Evolutionary conservation across 164 flowering plant species (phyloP).

Genomic region (Paratinospora sagittata): DNA sequence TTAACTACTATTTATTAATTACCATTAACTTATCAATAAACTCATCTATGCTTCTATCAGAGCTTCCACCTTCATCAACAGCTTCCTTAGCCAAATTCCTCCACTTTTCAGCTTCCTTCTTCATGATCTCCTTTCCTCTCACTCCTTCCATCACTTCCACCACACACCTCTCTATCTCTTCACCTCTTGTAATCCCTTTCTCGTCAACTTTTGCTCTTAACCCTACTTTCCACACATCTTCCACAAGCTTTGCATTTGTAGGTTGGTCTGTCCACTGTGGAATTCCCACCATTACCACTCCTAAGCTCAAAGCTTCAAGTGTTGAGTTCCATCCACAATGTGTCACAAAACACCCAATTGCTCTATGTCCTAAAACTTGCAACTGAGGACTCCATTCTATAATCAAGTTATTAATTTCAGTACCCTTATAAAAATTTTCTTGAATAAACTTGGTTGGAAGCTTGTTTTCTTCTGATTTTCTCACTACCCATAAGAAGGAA

Average conservation of each 20-base stretch:
- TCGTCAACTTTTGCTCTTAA: slow-evolving; percentile 20
- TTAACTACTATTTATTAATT: no score
- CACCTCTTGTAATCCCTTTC: slow-evolving; percentile 19
- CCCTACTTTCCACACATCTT: slow-evolving; percentile 43
- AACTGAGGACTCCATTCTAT: slow-evolving; percentile 40
- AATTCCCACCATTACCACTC: no score
- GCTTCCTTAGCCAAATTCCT: slow-evolving; percentile 24
- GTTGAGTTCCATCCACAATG: no score
- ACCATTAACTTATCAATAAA: slow-evolving; percentile 7
- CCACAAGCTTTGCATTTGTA: no score
- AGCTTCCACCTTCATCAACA: slow-evolving; percentile 17
- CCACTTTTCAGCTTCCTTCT: slow-evolving; percentile 23
- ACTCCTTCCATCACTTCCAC: slow-evolving; percentile 38
- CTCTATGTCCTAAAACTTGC: slow-evolving; percentile 26
- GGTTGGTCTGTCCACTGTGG: no score
- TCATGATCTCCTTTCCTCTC: slow-evolving; percentile 19
- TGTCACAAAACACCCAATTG: slow-evolving; percentile 48
- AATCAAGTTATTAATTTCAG: no score
- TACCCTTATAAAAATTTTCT: no score
- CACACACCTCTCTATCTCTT: slow-evolving; percentile 24
- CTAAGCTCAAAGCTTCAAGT: no score
- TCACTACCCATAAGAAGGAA: slow-evolving; percentile 27
- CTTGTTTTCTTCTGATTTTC: neutral
- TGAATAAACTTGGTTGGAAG: no score
- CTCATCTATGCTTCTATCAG: slow-evolving; percentile 17